phyloP scores from a whole-genome alignment of 78 protist genomes.

The Dictyostelium purpureum region DNA sequence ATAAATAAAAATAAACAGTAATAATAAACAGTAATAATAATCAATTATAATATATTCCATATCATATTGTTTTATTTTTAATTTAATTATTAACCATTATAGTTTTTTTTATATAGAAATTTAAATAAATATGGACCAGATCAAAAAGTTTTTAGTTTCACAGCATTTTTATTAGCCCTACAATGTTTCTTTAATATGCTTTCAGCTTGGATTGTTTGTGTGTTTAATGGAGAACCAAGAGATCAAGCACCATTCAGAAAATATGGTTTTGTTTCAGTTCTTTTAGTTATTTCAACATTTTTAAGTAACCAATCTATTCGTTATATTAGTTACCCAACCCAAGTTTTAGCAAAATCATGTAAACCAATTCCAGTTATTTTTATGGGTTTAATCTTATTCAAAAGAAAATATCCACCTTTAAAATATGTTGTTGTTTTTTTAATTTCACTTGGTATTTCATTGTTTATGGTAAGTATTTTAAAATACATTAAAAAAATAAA shows the following conservation, averaged over 20 bases:
- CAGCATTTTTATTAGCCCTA: constrained; percentile 41
- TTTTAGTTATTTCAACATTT: constrained; percentile 49
- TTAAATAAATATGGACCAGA: neutral
- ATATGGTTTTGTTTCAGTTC: constrained; percentile 18
- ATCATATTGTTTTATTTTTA: neutral
- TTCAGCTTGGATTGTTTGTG: constrained; percentile 9
- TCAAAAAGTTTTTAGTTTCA: constrained; percentile 16
- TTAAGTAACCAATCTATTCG: constrained; percentile 41
- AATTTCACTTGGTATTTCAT: constrained; percentile 44
- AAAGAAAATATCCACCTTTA: neutral
- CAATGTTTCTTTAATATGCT: constrained; percentile 45
- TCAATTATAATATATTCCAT: neutral
- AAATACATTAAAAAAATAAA: neutral
- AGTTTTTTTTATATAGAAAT: neutral
- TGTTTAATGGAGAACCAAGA: neutral
- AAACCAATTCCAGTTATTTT: constrained; percentile 71
- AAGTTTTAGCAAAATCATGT: constrained; percentile 69
- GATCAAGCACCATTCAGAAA: constrained; percentile 43
- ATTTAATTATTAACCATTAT: neutral
- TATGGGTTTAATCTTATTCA: constrained; percentile 59
- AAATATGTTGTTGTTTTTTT: constrained; percentile 36
- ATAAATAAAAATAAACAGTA: neutral
- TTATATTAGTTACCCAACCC: constrained; percentile 71
- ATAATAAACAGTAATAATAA: no score
- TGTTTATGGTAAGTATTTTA: constrained; percentile 36